Percentiles rank a stretch among this genome's conserved stretches.
Evolutionary conservation across 140 eudicot species (phyloP).

Genomic region (Cichorium intybus): DNA sequence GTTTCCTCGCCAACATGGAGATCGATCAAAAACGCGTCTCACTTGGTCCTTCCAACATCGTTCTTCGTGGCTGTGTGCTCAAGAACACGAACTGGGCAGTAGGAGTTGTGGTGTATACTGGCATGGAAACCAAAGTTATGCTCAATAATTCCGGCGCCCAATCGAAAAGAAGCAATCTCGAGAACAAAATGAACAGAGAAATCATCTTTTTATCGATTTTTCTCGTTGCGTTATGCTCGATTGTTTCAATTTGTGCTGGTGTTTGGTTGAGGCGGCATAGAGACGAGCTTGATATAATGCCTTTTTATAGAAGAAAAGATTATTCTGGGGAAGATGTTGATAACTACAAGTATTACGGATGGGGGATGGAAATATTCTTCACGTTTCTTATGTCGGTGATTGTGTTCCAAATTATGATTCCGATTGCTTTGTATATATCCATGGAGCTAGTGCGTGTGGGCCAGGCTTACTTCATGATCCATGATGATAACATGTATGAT

Average conservation of each 20-base stretch:
- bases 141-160: slow-evolving; percentile 95
- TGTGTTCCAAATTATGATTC: slow-evolving; percentile 90
- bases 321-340: slow-evolving; percentile 47
- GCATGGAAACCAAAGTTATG: slow-evolving; percentile 93
- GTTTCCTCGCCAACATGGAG: slow-evolving; percentile 80
- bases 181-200: slow-evolving; percentile 78
- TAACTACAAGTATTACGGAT: slow-evolving; percentile 70
- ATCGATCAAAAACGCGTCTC: slow-evolving; percentile 78
- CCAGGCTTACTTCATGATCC: slow-evolving; percentile 92
- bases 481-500: slow-evolving; percentile 63
- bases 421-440: slow-evolving; percentile 93
- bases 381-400: slow-evolving; percentile 89
- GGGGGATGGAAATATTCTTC: slow-evolving; percentile 83
- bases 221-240: slow-evolving; percentile 58
- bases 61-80: slow-evolving; percentile 87
- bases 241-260: slow-evolving; percentile 64
- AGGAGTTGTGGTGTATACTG: slow-evolving; percentile 91
- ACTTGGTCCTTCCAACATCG: slow-evolving; percentile 89
- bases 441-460: slow-evolving; percentile 98
- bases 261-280: slow-evolving; percentile 75
- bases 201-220: slow-evolving; percentile 65
- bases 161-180: slow-evolving; percentile 87
- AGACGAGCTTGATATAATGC: slow-evolving; percentile 71
- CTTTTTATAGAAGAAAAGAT: slow-evolving; percentile 66
- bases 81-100: slow-evolving; percentile 89